Evolutionary conservation across 352 stramenopile genomes (phyloP).

Genomic region (Stephanocyclus meneghinianus): DNA sequence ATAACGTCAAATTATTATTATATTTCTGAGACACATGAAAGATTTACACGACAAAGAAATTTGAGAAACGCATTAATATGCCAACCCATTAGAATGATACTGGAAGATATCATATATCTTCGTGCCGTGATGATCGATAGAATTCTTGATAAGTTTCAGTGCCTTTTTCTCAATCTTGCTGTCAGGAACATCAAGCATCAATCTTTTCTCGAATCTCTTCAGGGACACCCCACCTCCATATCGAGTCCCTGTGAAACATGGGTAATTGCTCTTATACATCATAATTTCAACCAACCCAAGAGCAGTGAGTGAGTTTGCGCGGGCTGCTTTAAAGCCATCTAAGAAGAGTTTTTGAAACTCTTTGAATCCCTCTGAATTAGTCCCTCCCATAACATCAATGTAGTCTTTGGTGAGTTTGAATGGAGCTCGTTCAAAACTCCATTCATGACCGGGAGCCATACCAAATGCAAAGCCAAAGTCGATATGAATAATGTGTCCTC

Average conservation of each 20-base stretch:
- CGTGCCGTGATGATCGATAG: conserved; percentile 90
- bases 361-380: conserved; percentile 78
- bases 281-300: conserved; percentile 87
- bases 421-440: conserved; percentile 97
- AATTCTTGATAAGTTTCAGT: conserved; percentile 69
- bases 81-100: conserved; percentile 83
- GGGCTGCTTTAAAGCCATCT: conserved; percentile 71
- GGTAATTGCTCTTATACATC: conserved; percentile 85
- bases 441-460: conserved; percentile 97
- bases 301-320: conserved; percentile 74
- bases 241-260: conserved; percentile 80
- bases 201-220: conserved; percentile 79
- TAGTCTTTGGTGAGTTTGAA: conserved; percentile 99
- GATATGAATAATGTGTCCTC: conserved; percentile 98
- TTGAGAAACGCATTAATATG: conserved; percentile 43
- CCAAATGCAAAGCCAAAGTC: conserved; percentile 99
- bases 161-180: conserved; percentile 72
- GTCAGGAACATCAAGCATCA: conserved; percentile 83
- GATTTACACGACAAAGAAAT: too few relatives aligned
- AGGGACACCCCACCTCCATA: conserved; percentile 79
- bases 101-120: conserved; percentile 93
- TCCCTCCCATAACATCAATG: conserved; percentile 96
- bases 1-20: too few relatives aligned
- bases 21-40: too few relatives aligned
- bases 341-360: conserved; percentile 86